Percentiles rank a stretch among this genome's conserved stretches.
phyloP scores from a whole-genome alignment of 495 filamentous ascomycete genomes.

The Cercophora samala region DNA sequence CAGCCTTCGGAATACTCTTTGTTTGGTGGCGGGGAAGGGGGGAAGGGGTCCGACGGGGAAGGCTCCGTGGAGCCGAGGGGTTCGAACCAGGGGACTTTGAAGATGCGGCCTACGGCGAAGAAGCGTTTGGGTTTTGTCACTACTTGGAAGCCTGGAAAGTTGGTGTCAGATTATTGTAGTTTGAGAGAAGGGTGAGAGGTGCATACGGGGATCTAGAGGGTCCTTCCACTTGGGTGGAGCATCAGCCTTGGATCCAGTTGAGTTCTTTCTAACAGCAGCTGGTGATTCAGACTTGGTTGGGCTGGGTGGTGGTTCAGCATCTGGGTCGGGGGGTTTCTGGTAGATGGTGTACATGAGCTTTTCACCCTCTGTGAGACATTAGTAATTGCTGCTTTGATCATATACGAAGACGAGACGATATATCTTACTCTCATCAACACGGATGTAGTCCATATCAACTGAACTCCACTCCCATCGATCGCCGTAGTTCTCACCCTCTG shows the following conservation, averaged over 20 bases:
- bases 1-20: conserved; percentile 19
- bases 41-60: not conserved
- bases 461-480: conserved; percentile 17
- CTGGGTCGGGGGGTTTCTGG: conserved; percentile 5
- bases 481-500: conserved; percentile 16
- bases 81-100: conserved; percentile 37
- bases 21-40: not conserved
- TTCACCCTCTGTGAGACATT: conserved; percentile 7
- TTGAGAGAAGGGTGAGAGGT: not conserved
- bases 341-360: conserved; percentile 15
- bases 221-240: conserved; percentile 1
- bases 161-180: not conserved
- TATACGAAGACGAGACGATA: not conserved
- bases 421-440: not conserved
- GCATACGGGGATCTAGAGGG: conserved; percentile 18
- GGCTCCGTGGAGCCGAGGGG: conserved; percentile 10
- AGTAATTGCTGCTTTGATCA: not conserved
- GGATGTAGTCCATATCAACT: conserved; percentile 12
- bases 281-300: not conserved
- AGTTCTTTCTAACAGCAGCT: too few relatives aligned
- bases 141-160: conserved; percentile 22
- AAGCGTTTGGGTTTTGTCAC: conserved; percentile 41
- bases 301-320: not conserved
- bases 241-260: not conserved
- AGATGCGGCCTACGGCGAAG: conserved; percentile 38